Percentiles rank a stretch among this genome's conserved stretches.
These are phyloP conservation scores for Wickerhamiella alocasiicola DNA, from an alignment of 805 yeast genomes.

Conservation along the genomic window DNA sequence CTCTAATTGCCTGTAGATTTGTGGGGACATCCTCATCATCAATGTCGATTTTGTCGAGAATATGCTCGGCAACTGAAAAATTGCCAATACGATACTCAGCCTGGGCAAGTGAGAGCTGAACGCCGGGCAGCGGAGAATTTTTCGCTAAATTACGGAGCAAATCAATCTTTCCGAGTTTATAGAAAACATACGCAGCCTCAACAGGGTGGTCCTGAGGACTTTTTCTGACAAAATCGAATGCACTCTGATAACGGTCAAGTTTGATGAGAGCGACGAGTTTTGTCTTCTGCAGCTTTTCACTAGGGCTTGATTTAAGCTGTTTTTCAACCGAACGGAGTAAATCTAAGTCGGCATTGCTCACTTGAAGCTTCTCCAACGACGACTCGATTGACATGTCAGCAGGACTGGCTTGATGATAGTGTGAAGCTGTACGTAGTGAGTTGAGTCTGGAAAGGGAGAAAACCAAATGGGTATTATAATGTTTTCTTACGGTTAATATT, in stretches of 20 bases:
- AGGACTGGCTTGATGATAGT: too few species aligned
- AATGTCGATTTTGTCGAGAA: constrained; percentile 29
- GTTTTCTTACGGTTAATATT: too few species aligned
- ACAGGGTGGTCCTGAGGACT: constrained; percentile 19
- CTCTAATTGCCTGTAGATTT: constrained; percentile 46
- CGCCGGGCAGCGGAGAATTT: constrained; percentile 23
- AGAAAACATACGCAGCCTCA: constrained; percentile 48
- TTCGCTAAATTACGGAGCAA: constrained; percentile 19
- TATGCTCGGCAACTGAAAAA: constrained; percentile 31
- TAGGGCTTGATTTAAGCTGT: constrained; percentile 24
- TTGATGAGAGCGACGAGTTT: constrained; percentile 50
- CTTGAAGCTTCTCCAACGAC: constrained; percentile 13
- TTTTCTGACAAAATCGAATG: constrained; percentile 3
- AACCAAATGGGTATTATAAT: too few species aligned
- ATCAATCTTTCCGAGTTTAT: constrained; percentile 39
- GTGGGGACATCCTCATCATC: constrained; percentile 40
- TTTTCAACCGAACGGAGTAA: constrained; percentile 23
- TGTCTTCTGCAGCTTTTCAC: constrained; percentile 28
- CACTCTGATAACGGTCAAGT: constrained; percentile 36
- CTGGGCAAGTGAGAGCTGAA: constrained; percentile 43
- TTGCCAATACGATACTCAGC: constrained; percentile 39
- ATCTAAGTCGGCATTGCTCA: constrained; percentile 12
- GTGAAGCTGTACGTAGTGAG: too few species aligned
- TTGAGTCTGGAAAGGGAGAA: too few species aligned
- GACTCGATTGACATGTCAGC: constrained; percentile 11